Evolutionary conservation across 1,284 basidiomycete species (phyloP).

Genomic region (Albatrellus sp.): DNA sequence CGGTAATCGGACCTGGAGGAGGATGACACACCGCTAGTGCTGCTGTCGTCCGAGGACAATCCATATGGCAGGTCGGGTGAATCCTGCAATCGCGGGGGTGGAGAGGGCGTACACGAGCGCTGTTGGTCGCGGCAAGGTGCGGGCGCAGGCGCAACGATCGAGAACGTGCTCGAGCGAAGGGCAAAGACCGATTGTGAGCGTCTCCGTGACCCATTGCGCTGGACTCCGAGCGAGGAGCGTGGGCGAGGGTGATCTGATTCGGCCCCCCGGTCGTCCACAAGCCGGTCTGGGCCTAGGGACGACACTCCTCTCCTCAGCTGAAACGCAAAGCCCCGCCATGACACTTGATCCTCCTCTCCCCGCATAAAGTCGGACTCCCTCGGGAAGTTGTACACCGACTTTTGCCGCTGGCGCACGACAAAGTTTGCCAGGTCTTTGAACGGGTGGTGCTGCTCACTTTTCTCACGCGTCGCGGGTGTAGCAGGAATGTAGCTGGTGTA

Average conservation of each 20-base stretch:
- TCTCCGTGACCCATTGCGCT: conserved; percentile 9
- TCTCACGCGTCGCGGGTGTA: background rate
- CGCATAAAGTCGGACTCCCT: conserved; percentile 2
- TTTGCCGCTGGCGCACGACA: conserved; percentile 6
- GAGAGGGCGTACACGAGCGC: background rate
- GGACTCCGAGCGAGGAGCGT: background rate
- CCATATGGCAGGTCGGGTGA: background rate
- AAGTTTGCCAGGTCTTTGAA: conserved; percentile 9
- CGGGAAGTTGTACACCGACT: conserved; percentile 1
- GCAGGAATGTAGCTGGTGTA: background rate
- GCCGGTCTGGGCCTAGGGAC: background rate
- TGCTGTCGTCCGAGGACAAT: conserved; percentile 5
- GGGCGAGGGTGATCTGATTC: background rate
- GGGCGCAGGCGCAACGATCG: conserved; percentile 5
- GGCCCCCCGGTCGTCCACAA: background rate
- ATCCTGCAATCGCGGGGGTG: background rate
- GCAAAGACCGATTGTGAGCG: conserved; percentile 11
- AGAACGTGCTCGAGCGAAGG: conserved; percentile 9
- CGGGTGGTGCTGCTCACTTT: conserved; percentile 4
- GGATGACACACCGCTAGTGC: conserved; percentile 4
- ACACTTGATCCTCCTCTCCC: background rate
- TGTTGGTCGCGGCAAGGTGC: background rate
- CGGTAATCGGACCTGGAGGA: conserved; percentile 7
- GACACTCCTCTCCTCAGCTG: background rate
- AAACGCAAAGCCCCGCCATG: background rate